These are phyloP conservation scores for Colletotrichum sp. DNA, from an alignment of 2,329 filamentous ascomycete species.

Conservation along the genomic window DNA sequence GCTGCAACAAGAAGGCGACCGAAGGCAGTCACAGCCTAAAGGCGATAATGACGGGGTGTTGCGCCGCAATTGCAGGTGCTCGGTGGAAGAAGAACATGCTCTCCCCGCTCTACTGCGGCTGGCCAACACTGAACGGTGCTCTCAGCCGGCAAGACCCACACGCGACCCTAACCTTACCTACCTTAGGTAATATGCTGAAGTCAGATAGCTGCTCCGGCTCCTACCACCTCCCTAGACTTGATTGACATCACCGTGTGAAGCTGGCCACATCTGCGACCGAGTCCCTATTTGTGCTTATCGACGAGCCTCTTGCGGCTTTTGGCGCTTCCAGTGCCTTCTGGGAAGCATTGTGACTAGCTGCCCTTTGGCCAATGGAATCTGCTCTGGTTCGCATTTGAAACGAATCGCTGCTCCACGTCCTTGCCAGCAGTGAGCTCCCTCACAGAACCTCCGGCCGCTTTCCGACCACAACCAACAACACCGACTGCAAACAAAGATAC, in stretches of 20 bases:
- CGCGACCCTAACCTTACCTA: not conserved
- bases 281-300: not conserved
- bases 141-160: not conserved
- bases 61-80: too few relatives aligned
- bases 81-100: too few relatives aligned
- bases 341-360: not conserved
- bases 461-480: not conserved
- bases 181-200: not conserved
- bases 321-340: not conserved
- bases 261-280: not conserved
- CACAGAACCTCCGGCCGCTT: not conserved
- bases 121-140: not conserved
- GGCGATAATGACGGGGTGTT: not conserved
- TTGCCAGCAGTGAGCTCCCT: conserved; percentile 1
- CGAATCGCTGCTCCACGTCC: not conserved
- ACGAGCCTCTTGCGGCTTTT: not conserved
- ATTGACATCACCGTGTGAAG: not conserved
- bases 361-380: not conserved
- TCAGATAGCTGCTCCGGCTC: not conserved
- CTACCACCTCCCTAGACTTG: not conserved
- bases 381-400: not conserved
- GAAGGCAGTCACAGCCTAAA: not conserved
- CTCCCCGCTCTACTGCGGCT: not conserved
- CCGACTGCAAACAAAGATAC: not conserved
- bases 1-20: not conserved